A percentile compares a stretch with the other conserved stretches of the same genome.
Evolutionary conservation across 2,329 filamentous ascomycete species (phyloP).

Genomic region (Laburnicola sp.): DNA sequence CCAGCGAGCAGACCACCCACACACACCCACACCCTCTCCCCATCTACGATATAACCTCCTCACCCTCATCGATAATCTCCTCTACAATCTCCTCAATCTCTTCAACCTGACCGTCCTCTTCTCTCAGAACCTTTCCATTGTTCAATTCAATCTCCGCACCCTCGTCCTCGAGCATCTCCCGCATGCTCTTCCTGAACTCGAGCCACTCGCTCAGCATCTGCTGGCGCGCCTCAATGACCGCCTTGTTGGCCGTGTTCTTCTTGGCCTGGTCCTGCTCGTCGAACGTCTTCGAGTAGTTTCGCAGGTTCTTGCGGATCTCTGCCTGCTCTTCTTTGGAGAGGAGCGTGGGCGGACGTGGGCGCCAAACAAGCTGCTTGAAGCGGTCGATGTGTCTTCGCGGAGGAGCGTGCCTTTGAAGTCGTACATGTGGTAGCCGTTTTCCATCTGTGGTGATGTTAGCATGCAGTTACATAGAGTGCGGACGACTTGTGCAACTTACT

Average conservation of each 20-base stretch:
- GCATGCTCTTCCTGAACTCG: slow-evolving; percentile 75
- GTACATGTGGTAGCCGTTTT: slow-evolving; percentile 98
- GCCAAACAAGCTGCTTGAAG: slow-evolving; percentile 97
- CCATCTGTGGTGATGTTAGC: slow-evolving; percentile 67
- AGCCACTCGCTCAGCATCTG: slow-evolving; percentile 85
- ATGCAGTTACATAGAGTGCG: slow-evolving; percentile 1
- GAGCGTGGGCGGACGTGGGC: slow-evolving; percentile 86
- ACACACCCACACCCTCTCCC: background rate
- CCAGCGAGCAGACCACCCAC: too few relatives aligned
- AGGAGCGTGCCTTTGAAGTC: slow-evolving; percentile 91
- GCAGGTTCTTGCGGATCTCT: slow-evolving; percentile 94
- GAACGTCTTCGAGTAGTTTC: slow-evolving; percentile 92
- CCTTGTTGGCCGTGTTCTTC: slow-evolving; percentile 89
- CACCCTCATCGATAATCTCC: slow-evolving; percentile 83
- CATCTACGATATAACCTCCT: slow-evolving; percentile 65
- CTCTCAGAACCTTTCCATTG: slow-evolving; percentile 53
- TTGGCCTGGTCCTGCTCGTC: slow-evolving; percentile 94
- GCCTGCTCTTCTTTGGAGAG: slow-evolving; percentile 97
- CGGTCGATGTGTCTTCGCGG: slow-evolving; percentile 91
- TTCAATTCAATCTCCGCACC: slow-evolving; percentile 61
- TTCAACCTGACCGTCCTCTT: slow-evolving; percentile 56
- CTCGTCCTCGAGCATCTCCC: slow-evolving; percentile 64
- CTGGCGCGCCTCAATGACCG: slow-evolving; percentile 86
- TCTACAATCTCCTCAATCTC: slow-evolving; percentile 79
- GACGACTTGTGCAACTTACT: slow-evolving; percentile 71